Evolutionary conservation across 441 rosid species (phyloP).

Genomic region (Sinapis alba): DNA sequence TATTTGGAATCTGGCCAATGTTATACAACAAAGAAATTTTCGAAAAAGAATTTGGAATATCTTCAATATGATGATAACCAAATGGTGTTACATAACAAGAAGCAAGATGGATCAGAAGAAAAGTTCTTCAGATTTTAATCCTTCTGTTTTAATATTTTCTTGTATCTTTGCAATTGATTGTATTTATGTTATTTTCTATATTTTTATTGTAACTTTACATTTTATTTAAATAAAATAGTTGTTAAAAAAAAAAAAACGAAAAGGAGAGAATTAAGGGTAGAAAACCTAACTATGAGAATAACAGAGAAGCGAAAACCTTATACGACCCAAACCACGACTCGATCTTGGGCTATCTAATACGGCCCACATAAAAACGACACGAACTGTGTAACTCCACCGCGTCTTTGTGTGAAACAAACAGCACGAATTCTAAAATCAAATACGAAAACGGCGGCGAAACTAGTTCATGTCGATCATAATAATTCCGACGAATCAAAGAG

Average conservation of each 20-base stretch:
- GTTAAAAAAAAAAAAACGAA: not conserved
- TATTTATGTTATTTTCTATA: too few species aligned
- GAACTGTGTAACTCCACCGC: slow-evolving; percentile 3
- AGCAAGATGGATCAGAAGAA: too few species aligned
- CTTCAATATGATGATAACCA: too few species aligned
- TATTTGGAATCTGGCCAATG: too few species aligned
- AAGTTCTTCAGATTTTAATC: too few species aligned
- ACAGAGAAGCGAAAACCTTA: not conserved
- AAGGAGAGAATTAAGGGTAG: not conserved
- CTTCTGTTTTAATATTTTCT: too few species aligned
- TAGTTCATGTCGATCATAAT: slow-evolving; percentile 34
- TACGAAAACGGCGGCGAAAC: slow-evolving; percentile 23
- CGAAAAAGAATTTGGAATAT: too few species aligned
- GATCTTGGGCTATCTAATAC: not conserved
- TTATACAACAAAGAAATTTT: too few species aligned
- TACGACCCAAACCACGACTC: not conserved
- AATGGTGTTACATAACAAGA: too few species aligned
- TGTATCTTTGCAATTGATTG: too few species aligned
- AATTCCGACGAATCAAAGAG: slow-evolving; percentile 23
- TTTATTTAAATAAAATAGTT: too few species aligned
- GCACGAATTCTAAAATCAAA: slow-evolving; percentile 12
- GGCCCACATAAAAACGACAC: not conserved
- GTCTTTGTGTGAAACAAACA: slow-evolving; percentile 11
- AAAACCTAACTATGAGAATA: not conserved
- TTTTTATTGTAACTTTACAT: too few species aligned